Base-by-base conservation (phyloP, 805 yeast genomes). In the Candida maesae region DNA sequence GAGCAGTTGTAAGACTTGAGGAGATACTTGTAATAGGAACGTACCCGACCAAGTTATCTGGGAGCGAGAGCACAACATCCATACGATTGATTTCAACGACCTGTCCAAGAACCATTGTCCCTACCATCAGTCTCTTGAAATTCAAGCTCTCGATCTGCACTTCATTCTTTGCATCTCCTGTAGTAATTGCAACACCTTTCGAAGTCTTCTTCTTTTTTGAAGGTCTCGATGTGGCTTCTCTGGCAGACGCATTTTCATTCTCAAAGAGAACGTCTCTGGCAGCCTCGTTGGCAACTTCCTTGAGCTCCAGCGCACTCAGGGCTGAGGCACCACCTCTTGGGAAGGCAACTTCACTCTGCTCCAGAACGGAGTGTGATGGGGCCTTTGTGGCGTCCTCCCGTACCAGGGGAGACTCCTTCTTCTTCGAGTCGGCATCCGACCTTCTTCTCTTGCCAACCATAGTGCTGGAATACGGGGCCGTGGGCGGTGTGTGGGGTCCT, bases 261-360 rank as follows among this genome's bases (percentile, higher is more conserved):
- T 60, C 91, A 47, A 86, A 85, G 36, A 90, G 67, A 30, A 86
- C 93, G 65, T 93, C 99, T 48, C 76, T 78, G 17, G 90, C 81
- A 36, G 91, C 99, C 63, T 91, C 95, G 59, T 88, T 89, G 30
- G 95, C 82, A 38, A 91, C 91, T 59, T 88, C 93, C 61, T 88
- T 89, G 51, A 88, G 79, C 65, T 93, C 99, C 50, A 93, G 67
- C 6, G 98, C 89, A 4, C 95, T 78, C 56, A 93, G 73, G 19
- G 79, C 86, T 20, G 91, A 76, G 11, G 83, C 79, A 37, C 99
- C 99, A 53, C 99, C 99, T 78, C 99, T 84, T 37, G 99, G 99
- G 60, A 93, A 93, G 14, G 75, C 60, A 18, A 61, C 62, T 23
- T 67, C 71, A 31, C 61, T 53, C 35, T 64, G 60, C 25, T 65